These are phyloP conservation scores for Daldinia grandis DNA, from an alignment of 495 filamentous ascomycete genomes.

Conservation along the genomic window DNA sequence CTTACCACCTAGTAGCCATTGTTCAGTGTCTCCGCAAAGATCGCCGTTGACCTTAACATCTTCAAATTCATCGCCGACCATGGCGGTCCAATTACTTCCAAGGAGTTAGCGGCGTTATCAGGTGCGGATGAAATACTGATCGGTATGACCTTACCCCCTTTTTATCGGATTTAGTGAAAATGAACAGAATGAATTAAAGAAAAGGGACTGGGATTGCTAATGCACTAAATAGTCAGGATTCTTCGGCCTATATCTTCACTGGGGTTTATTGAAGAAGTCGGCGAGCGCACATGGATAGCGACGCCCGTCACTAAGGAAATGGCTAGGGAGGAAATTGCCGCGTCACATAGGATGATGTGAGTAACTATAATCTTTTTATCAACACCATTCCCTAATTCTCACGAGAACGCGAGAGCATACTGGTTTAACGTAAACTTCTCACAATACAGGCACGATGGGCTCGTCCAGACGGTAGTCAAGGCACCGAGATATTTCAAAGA, in stretches of 20 bases:
- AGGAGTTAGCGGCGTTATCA: constrained; percentile 27
- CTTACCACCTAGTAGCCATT: constrained; percentile 25
- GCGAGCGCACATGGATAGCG: constrained; percentile 24
- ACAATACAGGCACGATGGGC: constrained; percentile 17
- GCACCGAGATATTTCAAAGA: constrained; percentile 43
- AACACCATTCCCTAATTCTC: background rate
- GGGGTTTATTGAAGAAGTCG: constrained; percentile 32
- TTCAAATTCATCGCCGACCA: constrained; percentile 26
- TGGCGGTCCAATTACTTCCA: constrained; percentile 9
- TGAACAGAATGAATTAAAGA: background rate
- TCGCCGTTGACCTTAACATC: constrained; percentile 31
- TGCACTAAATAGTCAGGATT: constrained; percentile 12
- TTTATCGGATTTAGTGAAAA: background rate
- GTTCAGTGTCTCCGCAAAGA: constrained; percentile 16
- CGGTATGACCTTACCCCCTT: constrained; percentile 8
- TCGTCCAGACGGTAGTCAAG: constrained; percentile 17
- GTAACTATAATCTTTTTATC: background rate
- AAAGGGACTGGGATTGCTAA: background rate
- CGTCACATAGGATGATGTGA: constrained; percentile 36
- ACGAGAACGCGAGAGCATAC: background rate
- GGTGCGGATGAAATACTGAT: constrained; percentile 39
- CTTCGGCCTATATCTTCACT: constrained; percentile 19
- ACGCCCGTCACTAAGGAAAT: constrained; percentile 30
- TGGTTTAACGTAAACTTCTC: background rate
- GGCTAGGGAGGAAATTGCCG: constrained; percentile 29